phyloP scores from a whole-genome alignment of 768 basidiomycete genomes.

The Collybiopsis confluens region DNA sequence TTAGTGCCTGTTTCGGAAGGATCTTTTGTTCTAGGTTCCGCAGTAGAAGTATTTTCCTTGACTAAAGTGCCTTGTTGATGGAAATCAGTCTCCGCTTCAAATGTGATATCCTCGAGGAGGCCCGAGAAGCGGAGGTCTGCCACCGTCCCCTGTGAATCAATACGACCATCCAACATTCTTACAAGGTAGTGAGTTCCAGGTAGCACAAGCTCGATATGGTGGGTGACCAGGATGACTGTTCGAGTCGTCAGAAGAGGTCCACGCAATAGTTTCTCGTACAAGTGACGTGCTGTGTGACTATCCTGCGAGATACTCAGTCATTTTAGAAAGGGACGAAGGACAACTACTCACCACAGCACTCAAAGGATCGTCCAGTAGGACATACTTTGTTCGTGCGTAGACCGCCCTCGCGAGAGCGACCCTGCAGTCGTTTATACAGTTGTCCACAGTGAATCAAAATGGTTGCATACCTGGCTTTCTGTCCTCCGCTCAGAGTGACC shows the following conservation, averaged over 20 bases:
- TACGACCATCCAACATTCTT: constrained; percentile 77
- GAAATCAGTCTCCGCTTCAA: constrained; percentile 45
- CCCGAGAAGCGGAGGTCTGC: constrained; percentile 60
- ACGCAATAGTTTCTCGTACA: constrained; percentile 60
- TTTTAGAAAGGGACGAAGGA: neutral
- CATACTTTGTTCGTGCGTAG: constrained; percentile 64
- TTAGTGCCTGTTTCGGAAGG: constrained; percentile 33
- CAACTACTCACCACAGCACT: constrained; percentile 68
- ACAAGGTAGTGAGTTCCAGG: constrained; percentile 71
- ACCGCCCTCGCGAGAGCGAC: constrained; percentile 82
- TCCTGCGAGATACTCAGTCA: constrained; percentile 35
- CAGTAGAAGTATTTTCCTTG: constrained; percentile 20
- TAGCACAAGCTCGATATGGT: constrained; percentile 80
- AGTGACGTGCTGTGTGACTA: constrained; percentile 59
- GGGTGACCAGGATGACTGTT: constrained; percentile 76
- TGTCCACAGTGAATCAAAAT: neutral
- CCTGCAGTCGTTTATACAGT: constrained; percentile 24
- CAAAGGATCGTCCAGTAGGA: constrained; percentile 77
- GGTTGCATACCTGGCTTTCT: constrained; percentile 62
- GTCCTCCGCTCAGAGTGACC: constrained; percentile 83
- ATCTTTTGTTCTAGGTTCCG: constrained; percentile 20
- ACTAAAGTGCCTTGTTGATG: constrained; percentile 31
- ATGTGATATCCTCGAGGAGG: constrained; percentile 54
- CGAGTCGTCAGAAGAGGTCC: constrained; percentile 64
- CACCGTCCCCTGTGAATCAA: constrained; percentile 70